These are phyloP conservation scores for Triticum aestivum DNA, from an alignment of 176 grass and related monocot species.

Conservation along the genomic window IWGSC_CS_RefSeq_v2.1 NC_057796.1:205669289-205669788, in stretches of 20 bases:
- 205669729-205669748: conserved; percentile 56
- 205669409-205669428: conserved; percentile 5
- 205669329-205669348: conserved; percentile 72
- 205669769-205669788: conserved; percentile 76
- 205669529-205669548: conserved; percentile 55
- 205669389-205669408: background rate
- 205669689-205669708: conserved; percentile 63
- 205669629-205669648: conserved; percentile 43
- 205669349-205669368: background rate
- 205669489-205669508: conserved; percentile 68
- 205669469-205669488: conserved; percentile 34
- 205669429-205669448: conserved; percentile 86
- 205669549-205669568: conserved; percentile 70
- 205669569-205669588: conserved; percentile 59
- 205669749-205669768: conserved; percentile 71
- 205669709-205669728: conserved; percentile 63
- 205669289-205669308: conserved; percentile 89
- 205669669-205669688: conserved; percentile 19
- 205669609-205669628: conserved; percentile 48
- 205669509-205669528: conserved; percentile 66
- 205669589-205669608: conserved; percentile 85
- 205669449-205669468: conserved; percentile 63
- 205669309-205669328: conserved; percentile 63
- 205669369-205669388: background rate
- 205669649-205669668: conserved; percentile 42